Percentiles rank a stretch among this genome's conserved stretches.
phyloP scores from a whole-genome alignment of 2,329 filamentous ascomycete genomes.

The Lomentospora prolificans region DNA sequence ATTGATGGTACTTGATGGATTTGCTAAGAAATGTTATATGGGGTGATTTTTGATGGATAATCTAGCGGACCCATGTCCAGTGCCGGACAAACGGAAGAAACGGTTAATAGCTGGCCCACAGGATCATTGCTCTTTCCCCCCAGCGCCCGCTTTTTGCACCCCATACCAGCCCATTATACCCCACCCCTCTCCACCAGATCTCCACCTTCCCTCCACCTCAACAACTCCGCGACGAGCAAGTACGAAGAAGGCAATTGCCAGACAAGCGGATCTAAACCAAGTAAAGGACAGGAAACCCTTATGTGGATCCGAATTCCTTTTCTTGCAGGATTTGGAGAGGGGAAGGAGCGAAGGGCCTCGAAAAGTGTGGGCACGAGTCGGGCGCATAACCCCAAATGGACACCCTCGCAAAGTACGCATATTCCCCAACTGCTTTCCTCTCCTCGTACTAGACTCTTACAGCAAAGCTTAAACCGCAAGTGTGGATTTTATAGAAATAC shows the following conservation, averaged over 20 bases:
- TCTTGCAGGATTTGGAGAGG: too few species aligned
- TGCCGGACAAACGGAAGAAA: slow-evolving; percentile 1
- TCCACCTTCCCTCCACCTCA: neutral
- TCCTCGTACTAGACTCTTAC: too few species aligned
- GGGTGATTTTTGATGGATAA: neutral
- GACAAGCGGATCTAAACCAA: neutral
- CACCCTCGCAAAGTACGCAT: too few species aligned
- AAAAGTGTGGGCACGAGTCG: too few species aligned
- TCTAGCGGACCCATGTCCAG: neutral
- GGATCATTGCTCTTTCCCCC: neutral
- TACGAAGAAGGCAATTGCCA: neutral
- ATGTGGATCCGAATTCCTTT: too few species aligned
- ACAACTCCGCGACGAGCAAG: neutral
- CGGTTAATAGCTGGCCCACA: neutral
- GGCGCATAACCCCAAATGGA: too few species aligned
- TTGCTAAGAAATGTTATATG: neutral
- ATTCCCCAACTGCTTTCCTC: too few species aligned
- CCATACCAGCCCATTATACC: too few species aligned
- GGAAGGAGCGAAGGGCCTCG: too few species aligned
- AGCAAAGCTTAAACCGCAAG: too few species aligned
- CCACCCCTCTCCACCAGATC: neutral
- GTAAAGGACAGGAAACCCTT: too few species aligned
- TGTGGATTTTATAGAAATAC: too few species aligned
- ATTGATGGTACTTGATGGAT: neutral
- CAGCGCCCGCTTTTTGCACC: neutral